phyloP scores from a whole-genome alignment of 371 early-diverging fungal species.

The Mortierella sp. region DNA sequence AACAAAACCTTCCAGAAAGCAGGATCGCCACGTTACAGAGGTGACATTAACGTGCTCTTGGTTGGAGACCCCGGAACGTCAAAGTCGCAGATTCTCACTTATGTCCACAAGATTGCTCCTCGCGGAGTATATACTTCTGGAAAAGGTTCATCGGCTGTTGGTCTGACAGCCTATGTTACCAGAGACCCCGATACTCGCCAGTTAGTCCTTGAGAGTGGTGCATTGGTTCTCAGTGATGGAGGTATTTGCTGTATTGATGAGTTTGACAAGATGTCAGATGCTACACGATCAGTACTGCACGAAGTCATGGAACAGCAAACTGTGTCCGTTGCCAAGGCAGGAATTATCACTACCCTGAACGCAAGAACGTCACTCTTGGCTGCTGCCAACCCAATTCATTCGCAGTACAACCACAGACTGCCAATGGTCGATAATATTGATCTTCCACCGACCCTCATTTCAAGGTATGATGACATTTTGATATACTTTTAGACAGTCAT shows the following conservation, averaged over 20 bases:
- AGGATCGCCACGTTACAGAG: conserved; percentile 82
- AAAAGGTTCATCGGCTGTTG: conserved; percentile 99
- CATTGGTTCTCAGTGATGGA: conserved; percentile 97
- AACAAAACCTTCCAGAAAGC: conserved; percentile 81
- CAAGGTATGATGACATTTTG: conserved; percentile 64
- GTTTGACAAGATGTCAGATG: conserved; percentile 99
- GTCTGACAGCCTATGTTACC: conserved; percentile 99
- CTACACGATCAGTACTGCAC: conserved; percentile 97
- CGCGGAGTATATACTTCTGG: conserved; percentile 99
- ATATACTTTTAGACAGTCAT: neutral
- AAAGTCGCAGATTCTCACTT: conserved; percentile 97
- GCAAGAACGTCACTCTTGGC: conserved; percentile 99
- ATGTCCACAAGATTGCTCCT: conserved; percentile 97
- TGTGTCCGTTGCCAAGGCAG: conserved; percentile 99
- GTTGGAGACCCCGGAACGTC: conserved; percentile 99
- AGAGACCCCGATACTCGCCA: conserved; percentile 98
- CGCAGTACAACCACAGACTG: conserved; percentile 91
- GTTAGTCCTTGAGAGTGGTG: conserved; percentile 99
- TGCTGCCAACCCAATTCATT: conserved; percentile 98
- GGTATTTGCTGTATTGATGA: conserved; percentile 99
- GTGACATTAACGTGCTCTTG: conserved; percentile 98
- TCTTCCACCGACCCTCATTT: conserved; percentile 96
- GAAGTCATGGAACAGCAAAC: conserved; percentile 99
- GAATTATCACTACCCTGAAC: conserved; percentile 99
- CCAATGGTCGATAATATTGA: conserved; percentile 97